A percentile compares a stretch with the other conserved stretches of the same genome.
Conservation (phyloP, 257 asterid genomes). For the Nicotiana noctiflora region DNA sequence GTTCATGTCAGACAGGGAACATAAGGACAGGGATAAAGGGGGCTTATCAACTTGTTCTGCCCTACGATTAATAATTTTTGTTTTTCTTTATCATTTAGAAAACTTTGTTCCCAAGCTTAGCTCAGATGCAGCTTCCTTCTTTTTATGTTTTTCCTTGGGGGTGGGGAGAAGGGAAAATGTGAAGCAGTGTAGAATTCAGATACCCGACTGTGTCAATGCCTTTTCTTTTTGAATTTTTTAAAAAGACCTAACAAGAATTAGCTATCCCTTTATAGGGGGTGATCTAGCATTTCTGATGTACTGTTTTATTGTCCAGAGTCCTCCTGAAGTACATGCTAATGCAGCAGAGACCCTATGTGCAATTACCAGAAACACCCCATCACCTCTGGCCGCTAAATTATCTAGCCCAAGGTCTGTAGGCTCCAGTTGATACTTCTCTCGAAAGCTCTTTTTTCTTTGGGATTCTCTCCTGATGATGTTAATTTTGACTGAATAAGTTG, state of each 20-base stretch:
- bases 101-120: too few species aligned
- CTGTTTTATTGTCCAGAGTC: constrained; percentile 42
- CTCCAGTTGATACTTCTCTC: constrained; percentile 10
- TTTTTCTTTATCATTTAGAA: too few species aligned
- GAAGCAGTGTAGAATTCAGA: not conserved
- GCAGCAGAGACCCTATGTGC: constrained; percentile 93
- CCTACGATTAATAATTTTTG: too few species aligned
- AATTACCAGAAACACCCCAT: constrained; percentile 79
- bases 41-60: too few species aligned
- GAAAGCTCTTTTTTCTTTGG: not conserved
- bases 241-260: not conserved
- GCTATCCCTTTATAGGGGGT: not conserved
- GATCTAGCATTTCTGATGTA: not conserved
- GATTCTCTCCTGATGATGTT: not conserved
- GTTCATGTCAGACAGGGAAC: too few species aligned
- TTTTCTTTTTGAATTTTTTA: not conserved
- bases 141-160: not conserved
- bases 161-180: not conserved
- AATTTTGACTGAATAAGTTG: not conserved
- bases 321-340: constrained; percentile 96
- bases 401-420: constrained; percentile 76
- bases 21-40: too few species aligned
- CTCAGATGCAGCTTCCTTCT: not conserved
- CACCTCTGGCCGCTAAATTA: constrained; percentile 81
- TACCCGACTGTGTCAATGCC: not conserved